Percentiles rank a stretch among this genome's conserved stretches.
Conservation (phyloP, 2,329 filamentous ascomycete species). For the Tolypocladium album region DNA sequence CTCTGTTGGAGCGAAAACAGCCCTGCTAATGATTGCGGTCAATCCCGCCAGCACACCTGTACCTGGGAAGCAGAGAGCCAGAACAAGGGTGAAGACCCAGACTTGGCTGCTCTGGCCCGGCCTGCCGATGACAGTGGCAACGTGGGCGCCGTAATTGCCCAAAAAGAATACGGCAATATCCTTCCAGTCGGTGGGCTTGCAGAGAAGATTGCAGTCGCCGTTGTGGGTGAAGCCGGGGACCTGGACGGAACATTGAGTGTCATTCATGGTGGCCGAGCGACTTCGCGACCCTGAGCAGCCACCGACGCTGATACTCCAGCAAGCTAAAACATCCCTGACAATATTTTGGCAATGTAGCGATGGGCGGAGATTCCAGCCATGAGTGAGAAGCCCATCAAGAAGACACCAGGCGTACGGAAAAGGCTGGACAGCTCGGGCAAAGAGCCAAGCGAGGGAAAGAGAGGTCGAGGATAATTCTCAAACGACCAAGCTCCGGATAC, state of each 20-base stretch:
- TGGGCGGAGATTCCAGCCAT: too few species aligned
- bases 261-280: neutral
- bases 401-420: neutral
- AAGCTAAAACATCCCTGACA: neutral
- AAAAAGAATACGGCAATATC: constrained; percentile 3
- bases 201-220: constrained; percentile 5
- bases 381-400: neutral
- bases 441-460: neutral
- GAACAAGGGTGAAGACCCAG: neutral
- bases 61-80: constrained; percentile 3
- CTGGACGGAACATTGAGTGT: neutral
- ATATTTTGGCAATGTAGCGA: neutral
- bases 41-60: constrained; percentile 1
- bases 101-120: constrained; percentile 2
- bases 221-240: constrained; percentile 3
- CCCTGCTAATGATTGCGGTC: constrained; percentile 4
- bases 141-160: constrained; percentile 3
- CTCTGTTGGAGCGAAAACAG: constrained; percentile 5
- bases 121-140: constrained; percentile 1
- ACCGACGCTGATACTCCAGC: neutral
- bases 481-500: neutral
- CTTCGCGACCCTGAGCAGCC: neutral
- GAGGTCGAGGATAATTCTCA: neutral
- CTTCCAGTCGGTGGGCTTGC: constrained; percentile 2
- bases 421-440: neutral